These are phyloP conservation scores for Podospora didyma DNA, from an alignment of 495 filamentous ascomycete species.

Conservation along the genomic window DNA sequence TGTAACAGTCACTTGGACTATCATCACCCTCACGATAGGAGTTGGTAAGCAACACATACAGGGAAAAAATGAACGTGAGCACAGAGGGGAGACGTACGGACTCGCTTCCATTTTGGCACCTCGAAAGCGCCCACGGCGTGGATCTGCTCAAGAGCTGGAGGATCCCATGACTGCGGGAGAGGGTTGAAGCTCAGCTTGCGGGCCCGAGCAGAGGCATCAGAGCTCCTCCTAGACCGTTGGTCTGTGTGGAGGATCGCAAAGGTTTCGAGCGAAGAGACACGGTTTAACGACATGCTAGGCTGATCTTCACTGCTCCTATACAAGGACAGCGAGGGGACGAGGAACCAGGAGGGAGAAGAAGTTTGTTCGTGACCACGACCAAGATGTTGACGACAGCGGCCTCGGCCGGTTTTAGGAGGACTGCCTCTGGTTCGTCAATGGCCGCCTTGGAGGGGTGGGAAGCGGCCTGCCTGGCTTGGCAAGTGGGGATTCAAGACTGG, in stretches of 20 bases:
- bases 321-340: neutral
- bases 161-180: constrained; percentile 46
- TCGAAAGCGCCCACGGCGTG: constrained; percentile 65
- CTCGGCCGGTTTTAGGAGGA: neutral
- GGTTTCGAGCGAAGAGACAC: constrained; percentile 49
- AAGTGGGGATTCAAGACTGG: neutral
- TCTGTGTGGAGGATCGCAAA: constrained; percentile 39
- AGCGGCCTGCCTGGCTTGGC: neutral
- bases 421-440: constrained; percentile 17
- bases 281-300: constrained; percentile 44
- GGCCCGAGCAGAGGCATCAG: constrained; percentile 37
- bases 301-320: neutral
- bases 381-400: neutral
- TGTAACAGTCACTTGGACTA: constrained; percentile 60
- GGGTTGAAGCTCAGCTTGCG: constrained; percentile 53
- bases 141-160: constrained; percentile 27
- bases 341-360: neutral
- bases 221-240: constrained; percentile 35
- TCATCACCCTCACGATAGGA: neutral
- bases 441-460: constrained; percentile 2
- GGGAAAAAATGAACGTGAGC: constrained; percentile 8
- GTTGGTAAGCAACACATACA: neutral
- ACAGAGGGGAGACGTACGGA: constrained; percentile 54
- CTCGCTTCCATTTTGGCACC: constrained; percentile 59
- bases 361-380: neutral